These are phyloP conservation scores for Nectriaceae sp. DNA, from an alignment of 2,329 filamentous ascomycete genomes.

Conservation along the genomic window DNA sequence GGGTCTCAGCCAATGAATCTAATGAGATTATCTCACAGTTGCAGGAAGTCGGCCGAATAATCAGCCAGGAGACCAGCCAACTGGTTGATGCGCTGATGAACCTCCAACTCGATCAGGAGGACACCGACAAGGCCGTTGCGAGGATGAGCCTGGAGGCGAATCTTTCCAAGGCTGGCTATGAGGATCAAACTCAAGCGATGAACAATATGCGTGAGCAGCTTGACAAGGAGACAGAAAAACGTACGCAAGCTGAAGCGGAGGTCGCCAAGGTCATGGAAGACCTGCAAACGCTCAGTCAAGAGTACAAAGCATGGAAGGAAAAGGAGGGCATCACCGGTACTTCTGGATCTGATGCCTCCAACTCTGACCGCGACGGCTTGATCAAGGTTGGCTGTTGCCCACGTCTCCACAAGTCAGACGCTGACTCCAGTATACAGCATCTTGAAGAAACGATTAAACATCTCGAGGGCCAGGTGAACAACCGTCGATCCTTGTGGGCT, in stretches of 20 bases:
- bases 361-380: constrained; percentile 27
- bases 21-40: constrained; percentile 37
- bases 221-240: constrained; percentile 33
- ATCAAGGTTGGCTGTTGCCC: constrained; percentile 30
- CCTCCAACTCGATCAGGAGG: constrained; percentile 38
- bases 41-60: constrained; percentile 39
- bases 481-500: constrained; percentile 37
- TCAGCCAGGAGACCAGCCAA: constrained; percentile 41
- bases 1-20: constrained; percentile 37
- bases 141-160: constrained; percentile 42
- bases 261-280: constrained; percentile 30
- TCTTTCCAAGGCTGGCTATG: constrained; percentile 35
- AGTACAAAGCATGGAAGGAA: constrained; percentile 33
- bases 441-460: constrained; percentile 36
- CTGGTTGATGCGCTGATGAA: constrained; percentile 42
- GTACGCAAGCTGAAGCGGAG: constrained; percentile 28
- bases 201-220: constrained; percentile 34
- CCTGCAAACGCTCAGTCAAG: constrained; percentile 27
- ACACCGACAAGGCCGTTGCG: constrained; percentile 40
- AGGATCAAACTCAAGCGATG: constrained; percentile 36
- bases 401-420: no score
- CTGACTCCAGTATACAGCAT: constrained; percentile 20
- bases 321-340: constrained; percentile 18
- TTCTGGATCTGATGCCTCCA: constrained; percentile 9
- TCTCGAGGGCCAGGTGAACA: constrained; percentile 39